Evolutionary conservation across 2,329 filamentous ascomycete genomes (phyloP).

Genomic region (Aspergillus intermedius): DNA sequence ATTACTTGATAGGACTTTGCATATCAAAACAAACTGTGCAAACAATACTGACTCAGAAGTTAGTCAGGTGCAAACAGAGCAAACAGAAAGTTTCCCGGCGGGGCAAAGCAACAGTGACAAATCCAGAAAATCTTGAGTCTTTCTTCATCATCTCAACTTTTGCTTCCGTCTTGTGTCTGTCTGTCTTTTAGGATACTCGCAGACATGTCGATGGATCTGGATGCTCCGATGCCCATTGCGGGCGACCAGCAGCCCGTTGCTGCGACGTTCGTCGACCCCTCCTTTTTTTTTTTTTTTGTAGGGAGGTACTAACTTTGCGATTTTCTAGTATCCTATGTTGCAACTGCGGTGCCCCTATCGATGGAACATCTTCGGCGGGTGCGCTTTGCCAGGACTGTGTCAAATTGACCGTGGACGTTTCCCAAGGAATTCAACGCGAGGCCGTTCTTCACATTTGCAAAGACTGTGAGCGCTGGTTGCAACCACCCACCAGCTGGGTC

Average conservation of each 20-base stretch:
- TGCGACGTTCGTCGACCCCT: conserved; percentile 47
- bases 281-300: conserved; percentile 5
- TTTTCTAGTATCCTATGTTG: conserved; percentile 78
- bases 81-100: conserved; percentile 19
- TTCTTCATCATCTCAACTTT: conserved; percentile 2
- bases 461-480: conserved; percentile 90
- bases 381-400: conserved; percentile 95
- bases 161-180: conserved; percentile 2
- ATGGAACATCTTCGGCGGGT: conserved; percentile 77
- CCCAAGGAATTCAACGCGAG: conserved; percentile 83
- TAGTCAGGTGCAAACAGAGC: conserved; percentile 14
- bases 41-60: conserved; percentile 2
- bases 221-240: conserved; percentile 46
- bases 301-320: conserved; percentile 7
- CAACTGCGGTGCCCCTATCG: conserved; percentile 93
- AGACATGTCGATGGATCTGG: conserved; percentile 49
- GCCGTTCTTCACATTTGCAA: conserved; percentile 83
- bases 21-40: conserved; percentile 6
- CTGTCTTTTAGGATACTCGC: not conserved
- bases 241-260: conserved; percentile 33
- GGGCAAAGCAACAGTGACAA: conserved; percentile 22
- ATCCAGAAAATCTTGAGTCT: conserved; percentile 7
- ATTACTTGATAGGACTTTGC: not conserved
- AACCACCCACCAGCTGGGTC: conserved; percentile 81
- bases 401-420: conserved; percentile 90